These are phyloP conservation scores for Astrocystis sublimbata DNA, from an alignment of 495 filamentous ascomycete species.

Conservation along the genomic window DNA sequence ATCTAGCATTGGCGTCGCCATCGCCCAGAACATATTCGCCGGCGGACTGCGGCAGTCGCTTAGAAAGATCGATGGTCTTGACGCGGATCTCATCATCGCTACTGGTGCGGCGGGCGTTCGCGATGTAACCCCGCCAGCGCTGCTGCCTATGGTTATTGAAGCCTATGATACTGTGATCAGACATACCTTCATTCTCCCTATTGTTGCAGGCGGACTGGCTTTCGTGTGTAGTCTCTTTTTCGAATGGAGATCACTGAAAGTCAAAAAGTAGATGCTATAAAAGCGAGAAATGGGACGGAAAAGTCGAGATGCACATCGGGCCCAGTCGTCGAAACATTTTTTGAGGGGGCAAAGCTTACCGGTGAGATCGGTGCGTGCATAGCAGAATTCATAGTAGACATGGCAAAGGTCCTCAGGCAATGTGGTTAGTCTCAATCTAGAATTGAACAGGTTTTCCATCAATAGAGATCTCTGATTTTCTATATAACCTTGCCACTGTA, in stretches of 20 bases:
- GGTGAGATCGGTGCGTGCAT: too few species aligned
- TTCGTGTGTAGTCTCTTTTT: not conserved
- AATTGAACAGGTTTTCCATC: too few species aligned
- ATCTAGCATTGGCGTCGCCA: not conserved
- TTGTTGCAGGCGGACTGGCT: not conserved
- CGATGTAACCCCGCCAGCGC: not conserved
- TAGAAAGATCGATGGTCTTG: not conserved
- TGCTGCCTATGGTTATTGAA: not conserved
- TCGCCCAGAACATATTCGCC: conserved; percentile 2
- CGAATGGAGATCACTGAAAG: not conserved
- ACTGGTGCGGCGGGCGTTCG: not conserved
- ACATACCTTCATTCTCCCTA: not conserved
- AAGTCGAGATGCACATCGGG: too few species aligned
- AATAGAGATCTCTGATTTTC: too few species aligned
- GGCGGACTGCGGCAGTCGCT: not conserved
- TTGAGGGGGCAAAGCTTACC: too few species aligned
- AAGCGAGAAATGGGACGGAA: too few species aligned
- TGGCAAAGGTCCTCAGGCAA: too few species aligned
- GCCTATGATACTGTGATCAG: not conserved
- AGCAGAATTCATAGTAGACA: too few species aligned
- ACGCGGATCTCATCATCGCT: not conserved
- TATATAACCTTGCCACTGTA: too few species aligned
- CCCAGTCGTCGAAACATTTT: too few species aligned
- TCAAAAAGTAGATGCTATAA: too few species aligned
- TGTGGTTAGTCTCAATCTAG: too few species aligned